Base-by-base conservation (phyloP, 2,329 filamentous ascomycete species). In the Trichothecium sympodiale region DNA sequence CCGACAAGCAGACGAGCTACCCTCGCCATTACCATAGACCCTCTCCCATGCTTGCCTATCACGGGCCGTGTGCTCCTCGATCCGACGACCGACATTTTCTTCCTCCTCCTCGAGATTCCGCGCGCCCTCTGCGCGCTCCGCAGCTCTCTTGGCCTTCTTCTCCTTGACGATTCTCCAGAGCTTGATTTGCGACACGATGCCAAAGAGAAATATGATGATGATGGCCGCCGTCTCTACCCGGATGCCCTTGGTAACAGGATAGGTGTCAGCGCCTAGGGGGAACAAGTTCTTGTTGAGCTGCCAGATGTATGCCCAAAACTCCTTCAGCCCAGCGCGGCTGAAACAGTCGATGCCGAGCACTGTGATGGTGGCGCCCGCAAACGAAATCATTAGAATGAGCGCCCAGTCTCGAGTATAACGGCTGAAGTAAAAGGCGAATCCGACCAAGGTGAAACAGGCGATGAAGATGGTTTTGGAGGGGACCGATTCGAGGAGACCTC, bases 251-350 rank as follows among this genome's bases (percentile, higher is more conserved):
- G 86, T 95, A 10, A 94, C 62, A 0, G 89, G 89, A 52, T 94
- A 96, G 0, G 83, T 86, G 33, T 69, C 66, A 2, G 82, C 81
- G 27, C 75, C 72, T 3, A 86, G 61, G 0, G 88, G 88, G 49
- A 96, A 96, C 1, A 87, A 63, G 34, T 82, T 69, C 29, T 77
- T 65, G 54, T 95, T 95, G 28, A 96, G 59, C 31, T 64, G 64
- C 89, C 89, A 96, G 27, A 94, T 69, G 54, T 93, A 96, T 5
- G 85, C 71, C 89, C 89, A 96, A 46, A 95, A 95, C 55, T 96
- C 89, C 56, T 94, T 95, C 47, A 94, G 63, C 0, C 89, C 89
- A n/a, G 87, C 86, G 42, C 77, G 69, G 49, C 80, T 89, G 48
- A 89, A 93, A 56, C 86, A 94, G 54, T 96, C 89, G 39, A 96